A percentile compares a stretch with the other conserved stretches of the same genome.
Conservation (phyloP, 148 eudicot species). For the Rhododendron vialii region DNA sequence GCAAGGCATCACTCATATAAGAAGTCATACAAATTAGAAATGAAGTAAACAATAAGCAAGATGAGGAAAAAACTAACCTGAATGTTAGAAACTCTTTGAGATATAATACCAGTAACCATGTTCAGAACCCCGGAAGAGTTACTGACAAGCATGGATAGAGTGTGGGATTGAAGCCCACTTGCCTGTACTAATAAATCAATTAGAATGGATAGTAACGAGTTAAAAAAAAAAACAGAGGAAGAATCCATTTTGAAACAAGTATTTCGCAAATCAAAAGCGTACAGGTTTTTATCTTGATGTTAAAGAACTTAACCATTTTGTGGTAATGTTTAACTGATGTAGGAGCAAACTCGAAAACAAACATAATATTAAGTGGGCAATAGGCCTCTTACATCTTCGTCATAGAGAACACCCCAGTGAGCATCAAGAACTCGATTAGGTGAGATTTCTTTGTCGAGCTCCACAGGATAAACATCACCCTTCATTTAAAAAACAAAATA, state of each 20-base stretch:
- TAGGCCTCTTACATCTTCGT: slow-evolving; percentile 67
- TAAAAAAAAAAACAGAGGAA: background rate
- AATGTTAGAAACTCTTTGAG: slow-evolving; percentile 83
- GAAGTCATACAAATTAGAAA: background rate
- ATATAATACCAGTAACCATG: slow-evolving; percentile 66
- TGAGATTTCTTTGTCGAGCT: slow-evolving; percentile 37
- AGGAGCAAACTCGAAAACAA: background rate
- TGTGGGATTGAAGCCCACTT: slow-evolving; percentile 75
- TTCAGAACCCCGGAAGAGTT: slow-evolving; percentile 83
- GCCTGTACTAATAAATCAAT: slow-evolving; percentile 45
- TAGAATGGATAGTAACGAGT: background rate
- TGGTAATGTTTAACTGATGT: background rate
- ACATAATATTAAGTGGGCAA: background rate
- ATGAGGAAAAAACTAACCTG: slow-evolving; percentile 43
- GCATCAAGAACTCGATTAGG: slow-evolving; percentile 81
- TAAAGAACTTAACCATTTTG: background rate
- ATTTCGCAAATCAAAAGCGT: background rate
- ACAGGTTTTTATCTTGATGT: background rate
- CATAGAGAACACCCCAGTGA: slow-evolving; percentile 86
- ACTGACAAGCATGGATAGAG: slow-evolving; percentile 75
- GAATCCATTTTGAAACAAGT: background rate
- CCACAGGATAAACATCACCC: slow-evolving; percentile 99
- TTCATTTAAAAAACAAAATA: slow-evolving; percentile 25
- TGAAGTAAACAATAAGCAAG: background rate
- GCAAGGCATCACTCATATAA: background rate